phyloP scores from a whole-genome alignment of 768 basidiomycete species.

The Suillus decipiens region DNA sequence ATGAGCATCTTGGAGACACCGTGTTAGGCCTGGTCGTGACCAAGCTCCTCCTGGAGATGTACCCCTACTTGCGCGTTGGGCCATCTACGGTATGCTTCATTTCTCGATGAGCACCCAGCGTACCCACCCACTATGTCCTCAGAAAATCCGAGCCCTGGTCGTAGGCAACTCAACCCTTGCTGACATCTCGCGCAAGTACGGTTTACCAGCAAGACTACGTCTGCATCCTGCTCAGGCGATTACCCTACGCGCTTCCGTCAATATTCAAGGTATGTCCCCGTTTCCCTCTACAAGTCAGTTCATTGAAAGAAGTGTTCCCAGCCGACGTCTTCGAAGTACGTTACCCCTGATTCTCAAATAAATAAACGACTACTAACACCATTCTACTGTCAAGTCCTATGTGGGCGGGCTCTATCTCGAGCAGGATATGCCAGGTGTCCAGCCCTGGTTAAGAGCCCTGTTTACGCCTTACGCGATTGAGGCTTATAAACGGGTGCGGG shows the following conservation, averaged over 20 bases:
- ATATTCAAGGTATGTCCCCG: constrained; percentile 64
- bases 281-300: neutral
- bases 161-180: constrained; percentile 78
- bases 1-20: constrained; percentile 76
- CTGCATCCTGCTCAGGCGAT: constrained; percentile 75
- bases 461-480: constrained; percentile 62
- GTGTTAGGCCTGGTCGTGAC: constrained; percentile 73
- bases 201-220: constrained; percentile 58
- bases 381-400: constrained; percentile 54
- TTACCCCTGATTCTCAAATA: constrained; percentile 4
- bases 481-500: constrained; percentile 65
- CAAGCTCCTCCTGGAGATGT: constrained; percentile 58
- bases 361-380: constrained; percentile 9
- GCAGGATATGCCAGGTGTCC: constrained; percentile 58
- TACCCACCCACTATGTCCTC: neutral
- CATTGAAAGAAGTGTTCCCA: constrained; percentile 26
- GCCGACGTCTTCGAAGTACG: constrained; percentile 79
- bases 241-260: constrained; percentile 63
- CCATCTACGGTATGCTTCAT: constrained; percentile 63
- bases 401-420: constrained; percentile 79
- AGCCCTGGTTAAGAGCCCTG: constrained; percentile 60
- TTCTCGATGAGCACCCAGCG: neutral
- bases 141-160: constrained; percentile 81
- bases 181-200: constrained; percentile 66
- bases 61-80: constrained; percentile 73